These are phyloP conservation scores for Dactylis glomerata DNA, from an alignment of 176 grass and related monocot genomes.

Conservation along the genomic window DNA sequence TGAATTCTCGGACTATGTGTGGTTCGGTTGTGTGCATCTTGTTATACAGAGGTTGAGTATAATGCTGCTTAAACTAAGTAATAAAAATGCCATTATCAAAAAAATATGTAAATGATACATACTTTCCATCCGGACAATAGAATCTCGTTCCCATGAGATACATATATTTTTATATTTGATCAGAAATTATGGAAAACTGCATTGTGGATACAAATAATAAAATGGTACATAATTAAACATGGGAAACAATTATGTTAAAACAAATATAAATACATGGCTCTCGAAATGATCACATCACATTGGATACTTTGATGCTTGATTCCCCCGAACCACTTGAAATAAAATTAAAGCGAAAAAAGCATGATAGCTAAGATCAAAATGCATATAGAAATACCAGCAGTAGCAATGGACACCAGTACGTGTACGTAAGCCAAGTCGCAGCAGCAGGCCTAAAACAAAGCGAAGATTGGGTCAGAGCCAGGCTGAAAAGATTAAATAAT, in stretches of 20 bases:
- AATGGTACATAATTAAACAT: no score
- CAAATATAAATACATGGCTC: not conserved
- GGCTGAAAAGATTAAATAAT: not conserved
- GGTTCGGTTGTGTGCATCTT: no score
- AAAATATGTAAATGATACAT: not conserved
- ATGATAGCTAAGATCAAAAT: not conserved
- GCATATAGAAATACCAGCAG: not conserved
- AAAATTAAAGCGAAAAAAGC: not conserved
- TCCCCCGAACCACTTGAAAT: not conserved
- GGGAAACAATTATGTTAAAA: not conserved
- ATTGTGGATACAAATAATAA: not conserved
- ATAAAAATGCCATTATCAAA: no score
- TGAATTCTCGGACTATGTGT: no score
- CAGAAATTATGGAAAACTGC: not conserved
- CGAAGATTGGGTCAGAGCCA: constrained; percentile 5
- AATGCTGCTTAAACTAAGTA: no score
- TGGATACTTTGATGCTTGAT: constrained; percentile 27
- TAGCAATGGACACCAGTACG: not conserved
- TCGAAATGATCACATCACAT: constrained; percentile 7
- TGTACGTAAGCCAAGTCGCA: not conserved
- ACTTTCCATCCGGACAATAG: not conserved
- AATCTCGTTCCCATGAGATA: not conserved
- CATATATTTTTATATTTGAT: not conserved
- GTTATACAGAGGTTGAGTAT: no score
- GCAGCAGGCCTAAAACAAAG: constrained; percentile 8